Evolutionary conservation across 352 stramenopile genomes (phyloP).

Genomic region (Phytopythium cucurbitacearum): DNA sequence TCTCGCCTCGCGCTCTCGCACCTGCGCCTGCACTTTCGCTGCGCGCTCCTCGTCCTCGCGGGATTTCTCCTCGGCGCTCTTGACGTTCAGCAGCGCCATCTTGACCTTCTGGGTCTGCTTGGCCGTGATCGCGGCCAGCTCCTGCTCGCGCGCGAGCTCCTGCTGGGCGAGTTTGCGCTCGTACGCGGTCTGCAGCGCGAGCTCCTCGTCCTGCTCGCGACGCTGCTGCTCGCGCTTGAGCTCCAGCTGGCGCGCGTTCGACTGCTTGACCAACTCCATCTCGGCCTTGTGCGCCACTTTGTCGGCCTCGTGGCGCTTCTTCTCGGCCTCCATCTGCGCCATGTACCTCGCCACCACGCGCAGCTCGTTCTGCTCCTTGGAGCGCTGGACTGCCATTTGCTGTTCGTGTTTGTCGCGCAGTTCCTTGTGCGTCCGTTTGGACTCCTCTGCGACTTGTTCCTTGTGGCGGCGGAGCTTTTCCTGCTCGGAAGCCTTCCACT

Average conservation of each 20-base stretch:
- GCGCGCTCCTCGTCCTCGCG: conserved; percentile 51
- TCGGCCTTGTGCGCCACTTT: conserved; percentile 43
- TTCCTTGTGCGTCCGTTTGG: conserved; percentile 38
- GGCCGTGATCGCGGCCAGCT: conserved; percentile 38
- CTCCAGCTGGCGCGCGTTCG: conserved; percentile 45
- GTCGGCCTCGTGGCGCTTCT: conserved; percentile 32
- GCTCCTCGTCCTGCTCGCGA: conserved; percentile 38
- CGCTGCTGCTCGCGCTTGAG: conserved; percentile 34
- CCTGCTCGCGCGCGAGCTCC: conserved; percentile 34
- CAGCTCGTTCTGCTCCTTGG: conserved; percentile 40
- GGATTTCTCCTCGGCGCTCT: conserved; percentile 53
- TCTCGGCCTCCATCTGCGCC: conserved; percentile 40
- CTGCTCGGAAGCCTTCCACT: conserved; percentile 38
- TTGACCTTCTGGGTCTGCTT: conserved; percentile 58
- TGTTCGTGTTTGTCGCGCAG: conserved; percentile 32
- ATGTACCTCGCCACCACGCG: conserved; percentile 34
- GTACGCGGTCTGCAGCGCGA: conserved; percentile 39
- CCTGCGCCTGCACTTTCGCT: conserved; percentile 30
- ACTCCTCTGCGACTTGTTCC: conserved; percentile 28
- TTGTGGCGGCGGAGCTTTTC: conserved; percentile 25
- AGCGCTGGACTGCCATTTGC: conserved; percentile 25
- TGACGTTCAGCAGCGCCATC: conserved; percentile 52
- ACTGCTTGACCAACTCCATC: conserved; percentile 40
- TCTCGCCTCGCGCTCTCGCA: conserved; percentile 31
- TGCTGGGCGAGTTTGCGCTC: conserved; percentile 43